Conservation (phyloP, 495 filamentous ascomycete species). For the Viridothelium virens region DNA sequence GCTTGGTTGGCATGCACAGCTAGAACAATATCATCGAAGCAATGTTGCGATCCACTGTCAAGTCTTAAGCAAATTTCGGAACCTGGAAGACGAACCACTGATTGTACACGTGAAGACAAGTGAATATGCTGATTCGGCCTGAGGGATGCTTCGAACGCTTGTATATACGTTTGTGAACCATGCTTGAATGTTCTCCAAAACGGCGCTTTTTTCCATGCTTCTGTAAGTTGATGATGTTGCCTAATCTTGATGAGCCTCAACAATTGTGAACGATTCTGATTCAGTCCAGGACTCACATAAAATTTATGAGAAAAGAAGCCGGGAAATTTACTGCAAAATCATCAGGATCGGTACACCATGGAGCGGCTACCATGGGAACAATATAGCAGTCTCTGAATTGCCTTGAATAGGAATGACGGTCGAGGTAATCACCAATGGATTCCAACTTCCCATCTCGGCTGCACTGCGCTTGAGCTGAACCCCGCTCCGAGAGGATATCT, state of each 20-base stretch:
- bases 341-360: background rate
- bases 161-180: background rate
- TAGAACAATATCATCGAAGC: background rate
- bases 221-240: background rate
- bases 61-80: background rate
- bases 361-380: background rate
- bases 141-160: background rate
- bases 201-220: background rate
- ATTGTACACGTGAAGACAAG: background rate
- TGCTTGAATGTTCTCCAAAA: background rate
- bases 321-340: background rate
- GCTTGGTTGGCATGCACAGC: background rate
- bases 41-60: background rate
- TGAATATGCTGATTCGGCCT: background rate
- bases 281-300: background rate
- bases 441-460: background rate
- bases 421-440: background rate
- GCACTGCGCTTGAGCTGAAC: background rate
- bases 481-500: background rate
- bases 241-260: background rate
- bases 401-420: background rate
- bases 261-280: background rate
- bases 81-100: background rate
- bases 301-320: background rate
- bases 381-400: background rate